Evolutionary conservation across 306 rosid species (phyloP).

Genomic region (Leucaena leucocephala): DNA sequence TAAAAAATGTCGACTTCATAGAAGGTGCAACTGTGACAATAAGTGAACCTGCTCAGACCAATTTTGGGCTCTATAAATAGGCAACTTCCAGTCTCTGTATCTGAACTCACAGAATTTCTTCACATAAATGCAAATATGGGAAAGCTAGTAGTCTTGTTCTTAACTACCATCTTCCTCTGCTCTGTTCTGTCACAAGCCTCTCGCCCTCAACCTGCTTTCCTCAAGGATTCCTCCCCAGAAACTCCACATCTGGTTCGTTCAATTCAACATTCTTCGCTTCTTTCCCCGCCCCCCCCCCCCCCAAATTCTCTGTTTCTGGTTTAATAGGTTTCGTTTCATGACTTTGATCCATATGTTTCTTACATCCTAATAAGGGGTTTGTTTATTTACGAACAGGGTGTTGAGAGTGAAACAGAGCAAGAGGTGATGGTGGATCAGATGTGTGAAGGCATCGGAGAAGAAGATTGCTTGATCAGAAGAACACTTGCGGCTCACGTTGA

Average conservation of each 20-base stretch:
- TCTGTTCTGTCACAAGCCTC: slow-evolving; percentile 35
- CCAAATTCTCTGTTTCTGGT: not conserved
- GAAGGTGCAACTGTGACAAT: not conserved
- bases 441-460: slow-evolving; percentile 48
- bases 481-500: slow-evolving; percentile 55
- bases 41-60: not conserved
- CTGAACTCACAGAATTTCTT: not conserved
- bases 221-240: not conserved
- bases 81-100: not conserved
- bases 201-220: slow-evolving; percentile 39
- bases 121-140: slow-evolving; percentile 42
- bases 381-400: slow-evolving; percentile 20
- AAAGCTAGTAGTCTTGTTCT: slow-evolving; percentile 33
- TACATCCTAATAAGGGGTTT: not conserved
- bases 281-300: too few species aligned
- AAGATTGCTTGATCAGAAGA: slow-evolving; percentile 61
- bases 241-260: slow-evolving; percentile 28
- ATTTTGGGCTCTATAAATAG: slow-evolving; percentile 32
- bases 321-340: not conserved
- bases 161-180: slow-evolving; percentile 42
- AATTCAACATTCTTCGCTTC: not conserved
- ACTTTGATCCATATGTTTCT: not conserved
- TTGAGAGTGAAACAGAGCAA: slow-evolving; percentile 12
- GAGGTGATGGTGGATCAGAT: slow-evolving; percentile 22
- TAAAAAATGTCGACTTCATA: not conserved